Percentiles rank a stretch among this genome's conserved stretches.
Evolutionary conservation across 2,329 filamentous ascomycete genomes (phyloP).

Genomic region (Diplodia mutila): DNA sequence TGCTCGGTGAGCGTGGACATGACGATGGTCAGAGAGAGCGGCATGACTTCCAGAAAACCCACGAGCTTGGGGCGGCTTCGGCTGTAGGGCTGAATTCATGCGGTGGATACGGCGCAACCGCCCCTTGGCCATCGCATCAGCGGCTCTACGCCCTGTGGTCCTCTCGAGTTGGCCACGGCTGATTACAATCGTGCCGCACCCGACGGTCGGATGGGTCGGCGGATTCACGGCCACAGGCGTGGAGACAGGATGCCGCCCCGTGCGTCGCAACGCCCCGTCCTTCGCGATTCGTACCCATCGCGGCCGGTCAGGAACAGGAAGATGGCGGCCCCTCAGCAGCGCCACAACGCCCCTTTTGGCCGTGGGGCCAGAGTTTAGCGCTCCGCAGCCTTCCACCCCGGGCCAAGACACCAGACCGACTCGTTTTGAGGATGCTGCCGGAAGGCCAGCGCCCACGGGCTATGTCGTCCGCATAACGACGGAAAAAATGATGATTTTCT

Average conservation of each 20-base stretch:
- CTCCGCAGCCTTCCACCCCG: constrained; percentile 1
- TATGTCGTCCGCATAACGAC: background rate
- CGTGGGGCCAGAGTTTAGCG: constrained; percentile 1
- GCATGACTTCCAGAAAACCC: constrained; percentile 11
- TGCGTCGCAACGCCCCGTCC: background rate
- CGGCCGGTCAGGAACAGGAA: constrained; percentile 10
- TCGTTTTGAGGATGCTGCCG: background rate
- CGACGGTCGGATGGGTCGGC: background rate
- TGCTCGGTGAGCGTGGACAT: constrained; percentile 1
- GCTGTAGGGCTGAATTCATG: constrained; percentile 8
- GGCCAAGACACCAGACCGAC: background rate
- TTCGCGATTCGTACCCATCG: constrained; percentile 9
- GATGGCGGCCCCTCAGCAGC: background rate
- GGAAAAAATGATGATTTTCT: constrained; percentile 1
- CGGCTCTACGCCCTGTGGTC: background rate
- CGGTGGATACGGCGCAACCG: background rate
- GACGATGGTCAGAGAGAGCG: background rate
- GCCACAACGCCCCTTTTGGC: constrained; percentile 16
- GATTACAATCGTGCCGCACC: constrained; percentile 1
- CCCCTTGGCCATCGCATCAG: background rate
- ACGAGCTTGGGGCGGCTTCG: background rate
- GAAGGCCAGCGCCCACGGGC: background rate
- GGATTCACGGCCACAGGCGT: constrained; percentile 1
- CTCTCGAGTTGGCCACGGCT: background rate
- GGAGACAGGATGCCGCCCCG: background rate